Conservation (phyloP, 2,329 filamentous ascomycete species). For the Colletotrichum destructivum region DNA sequence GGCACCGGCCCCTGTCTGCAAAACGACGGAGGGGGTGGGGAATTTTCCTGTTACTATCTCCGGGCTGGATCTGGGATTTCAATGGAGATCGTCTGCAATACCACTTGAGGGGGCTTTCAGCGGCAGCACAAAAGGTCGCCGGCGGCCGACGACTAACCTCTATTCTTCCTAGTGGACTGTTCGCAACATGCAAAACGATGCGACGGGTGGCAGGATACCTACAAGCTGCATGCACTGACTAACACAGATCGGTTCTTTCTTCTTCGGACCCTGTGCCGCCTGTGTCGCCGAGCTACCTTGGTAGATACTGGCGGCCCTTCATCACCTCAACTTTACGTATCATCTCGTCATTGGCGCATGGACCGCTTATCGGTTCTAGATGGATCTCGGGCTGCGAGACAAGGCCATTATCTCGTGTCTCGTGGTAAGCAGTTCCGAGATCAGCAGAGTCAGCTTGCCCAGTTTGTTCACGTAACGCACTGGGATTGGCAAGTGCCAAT, state of each 20-base stretch:
- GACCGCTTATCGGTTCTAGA: not conserved
- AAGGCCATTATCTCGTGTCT: not conserved
- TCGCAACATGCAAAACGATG: not conserved
- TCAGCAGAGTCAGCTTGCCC: constrained; percentile 22
- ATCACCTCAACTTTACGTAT: constrained; percentile 10
- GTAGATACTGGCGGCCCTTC: constrained; percentile 5
- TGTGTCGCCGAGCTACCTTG: not conserved
- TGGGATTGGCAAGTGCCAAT: constrained; percentile 1
- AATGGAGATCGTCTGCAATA: constrained; percentile 25
- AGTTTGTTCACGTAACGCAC: constrained; percentile 17
- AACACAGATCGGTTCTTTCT: not conserved
- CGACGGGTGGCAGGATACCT: not conserved
- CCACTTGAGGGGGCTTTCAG: not conserved
- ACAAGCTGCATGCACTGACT: constrained; percentile 6
- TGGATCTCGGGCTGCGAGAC: not conserved
- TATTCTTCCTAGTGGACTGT: constrained; percentile 5
- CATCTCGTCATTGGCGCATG: not conserved
- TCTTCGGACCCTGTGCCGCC: not conserved
- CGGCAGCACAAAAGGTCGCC: not conserved
- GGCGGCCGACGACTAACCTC: not conserved
- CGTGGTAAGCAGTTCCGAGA: constrained; percentile 22
- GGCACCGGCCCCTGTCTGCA: constrained; percentile 35
- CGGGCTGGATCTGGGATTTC: constrained; percentile 27
- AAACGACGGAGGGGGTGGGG: constrained; percentile 14
- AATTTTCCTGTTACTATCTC: constrained; percentile 25